phyloP scores from a whole-genome alignment of 768 basidiomycete genomes.

The Trametopsis cervina region DNA sequence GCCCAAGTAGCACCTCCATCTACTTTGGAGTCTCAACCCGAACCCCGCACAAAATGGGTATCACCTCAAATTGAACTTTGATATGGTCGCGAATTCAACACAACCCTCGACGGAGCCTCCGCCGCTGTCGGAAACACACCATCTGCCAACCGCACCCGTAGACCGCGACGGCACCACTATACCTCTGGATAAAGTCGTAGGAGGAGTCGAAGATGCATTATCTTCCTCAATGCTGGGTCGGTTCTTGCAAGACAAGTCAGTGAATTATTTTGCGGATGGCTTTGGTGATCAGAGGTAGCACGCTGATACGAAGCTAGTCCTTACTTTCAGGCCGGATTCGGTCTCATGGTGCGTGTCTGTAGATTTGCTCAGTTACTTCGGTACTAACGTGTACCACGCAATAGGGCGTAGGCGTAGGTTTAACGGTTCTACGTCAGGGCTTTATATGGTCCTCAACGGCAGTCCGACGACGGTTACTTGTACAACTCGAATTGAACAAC shows the following conservation, averaged over 20 bases:
- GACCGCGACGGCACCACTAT: no score
- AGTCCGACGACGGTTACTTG: slow-evolving; percentile 84
- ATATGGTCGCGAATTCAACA: no score
- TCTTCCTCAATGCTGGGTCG: slow-evolving; percentile 13
- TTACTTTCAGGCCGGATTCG: slow-evolving; percentile 97
- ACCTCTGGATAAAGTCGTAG: no score
- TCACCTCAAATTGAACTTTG: no score
- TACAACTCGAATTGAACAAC: slow-evolving; percentile 93
- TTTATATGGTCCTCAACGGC: slow-evolving; percentile 61
- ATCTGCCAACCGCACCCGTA: no score
- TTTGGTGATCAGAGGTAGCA: slow-evolving; percentile 1
- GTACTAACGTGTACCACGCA: background rate
- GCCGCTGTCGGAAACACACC: background rate
- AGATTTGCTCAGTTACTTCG: background rate
- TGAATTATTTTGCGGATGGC: background rate
- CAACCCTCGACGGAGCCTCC: no score
- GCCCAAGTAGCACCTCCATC: no score
- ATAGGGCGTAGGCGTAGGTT: slow-evolving; percentile 86
- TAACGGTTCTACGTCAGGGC: slow-evolving; percentile 69
- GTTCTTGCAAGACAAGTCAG: slow-evolving; percentile 23
- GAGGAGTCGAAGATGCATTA: background rate
- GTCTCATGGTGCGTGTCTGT: slow-evolving; percentile 72
- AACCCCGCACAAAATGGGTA: no score
- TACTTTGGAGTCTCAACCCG: no score
- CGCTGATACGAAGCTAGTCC: slow-evolving; percentile 48